phyloP scores from a whole-genome alignment of 768 basidiomycete genomes.

The Trametes cinnabarina region DNA sequence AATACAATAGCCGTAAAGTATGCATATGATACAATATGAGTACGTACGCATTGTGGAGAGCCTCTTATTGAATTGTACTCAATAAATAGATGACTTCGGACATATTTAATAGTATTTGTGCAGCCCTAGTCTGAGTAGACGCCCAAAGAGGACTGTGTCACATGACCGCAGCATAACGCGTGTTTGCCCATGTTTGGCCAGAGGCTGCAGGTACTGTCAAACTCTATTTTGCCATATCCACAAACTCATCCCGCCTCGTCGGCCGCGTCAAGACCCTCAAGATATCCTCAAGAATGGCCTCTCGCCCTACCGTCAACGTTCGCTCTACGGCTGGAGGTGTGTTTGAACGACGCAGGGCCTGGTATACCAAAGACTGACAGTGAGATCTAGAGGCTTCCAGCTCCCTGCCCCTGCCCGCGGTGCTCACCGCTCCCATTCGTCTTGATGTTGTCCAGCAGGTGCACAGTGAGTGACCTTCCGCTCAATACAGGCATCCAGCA shows the following conservation, averaged over 20 bases:
- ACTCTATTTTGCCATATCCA: slow-evolving; percentile 24
- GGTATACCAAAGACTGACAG: not conserved
- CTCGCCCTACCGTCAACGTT: slow-evolving; percentile 88
- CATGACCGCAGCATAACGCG: not conserved
- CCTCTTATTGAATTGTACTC: no score
- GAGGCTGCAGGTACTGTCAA: slow-evolving; percentile 25
- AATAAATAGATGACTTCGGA: no score
- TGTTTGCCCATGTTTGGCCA: slow-evolving; percentile 14
- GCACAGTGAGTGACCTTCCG: slow-evolving; percentile 79
- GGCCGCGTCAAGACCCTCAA: slow-evolving; percentile 43
- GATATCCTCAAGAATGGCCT: slow-evolving; percentile 68
- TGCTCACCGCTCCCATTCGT: slow-evolving; percentile 96
- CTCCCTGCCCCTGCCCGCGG: slow-evolving; percentile 91
- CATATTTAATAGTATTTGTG: no score
- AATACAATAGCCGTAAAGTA: no score
- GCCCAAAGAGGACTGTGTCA: not conserved
- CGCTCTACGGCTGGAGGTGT: slow-evolving; percentile 73
- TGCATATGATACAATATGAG: no score
- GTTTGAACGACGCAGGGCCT: slow-evolving; percentile 12
- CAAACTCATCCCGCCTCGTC: slow-evolving; percentile 19
- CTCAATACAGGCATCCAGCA: not conserved
- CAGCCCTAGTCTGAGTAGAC: no score
- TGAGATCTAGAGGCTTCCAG: slow-evolving; percentile 65
- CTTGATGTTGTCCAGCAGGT: slow-evolving; percentile 98
- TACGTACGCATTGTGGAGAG: no score